Evolutionary conservation across 1,284 basidiomycete species (phyloP).

Genomic region (Hymenochaete sp.): DNA sequence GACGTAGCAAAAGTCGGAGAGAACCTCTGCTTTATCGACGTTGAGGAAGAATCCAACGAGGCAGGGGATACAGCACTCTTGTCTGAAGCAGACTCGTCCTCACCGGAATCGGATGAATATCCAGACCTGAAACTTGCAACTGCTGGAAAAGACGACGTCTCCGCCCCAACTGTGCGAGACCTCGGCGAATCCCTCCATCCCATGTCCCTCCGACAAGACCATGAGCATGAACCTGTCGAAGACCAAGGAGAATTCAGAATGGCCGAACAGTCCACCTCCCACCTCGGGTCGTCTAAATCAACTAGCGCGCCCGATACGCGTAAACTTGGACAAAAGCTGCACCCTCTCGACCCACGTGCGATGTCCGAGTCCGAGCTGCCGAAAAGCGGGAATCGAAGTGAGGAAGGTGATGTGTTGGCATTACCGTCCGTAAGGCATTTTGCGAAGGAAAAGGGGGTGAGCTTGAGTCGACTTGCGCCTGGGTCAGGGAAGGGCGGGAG

Average conservation of each 20-base stretch:
- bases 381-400: no score
- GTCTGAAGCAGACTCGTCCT: background rate
- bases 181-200: background rate
- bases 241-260: background rate
- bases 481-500: slow-evolving; percentile 73
- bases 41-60: slow-evolving; percentile 46
- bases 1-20: slow-evolving; percentile 83
- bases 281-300: slow-evolving; percentile 1
- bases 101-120: background rate
- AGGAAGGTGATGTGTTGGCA: slow-evolving; percentile 38
- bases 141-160: slow-evolving; percentile 11
- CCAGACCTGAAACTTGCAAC: slow-evolving; percentile 6
- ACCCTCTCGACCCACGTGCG: slow-evolving; percentile 48
- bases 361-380: slow-evolving; percentile 21
- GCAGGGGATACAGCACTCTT: no score
- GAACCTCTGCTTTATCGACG: slow-evolving; percentile 77
- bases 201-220: background rate
- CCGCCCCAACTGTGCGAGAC: background rate
- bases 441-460: slow-evolving; percentile 58
- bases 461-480: slow-evolving; percentile 48
- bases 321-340: slow-evolving; percentile 29
- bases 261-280: slow-evolving; percentile 1
- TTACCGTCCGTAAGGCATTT: slow-evolving; percentile 74
- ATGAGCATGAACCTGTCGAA: background rate
- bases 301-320: slow-evolving; percentile 15